phyloP scores from a whole-genome alignment of 169 alveolate species.

The Plasmodium gonderi region DNA sequence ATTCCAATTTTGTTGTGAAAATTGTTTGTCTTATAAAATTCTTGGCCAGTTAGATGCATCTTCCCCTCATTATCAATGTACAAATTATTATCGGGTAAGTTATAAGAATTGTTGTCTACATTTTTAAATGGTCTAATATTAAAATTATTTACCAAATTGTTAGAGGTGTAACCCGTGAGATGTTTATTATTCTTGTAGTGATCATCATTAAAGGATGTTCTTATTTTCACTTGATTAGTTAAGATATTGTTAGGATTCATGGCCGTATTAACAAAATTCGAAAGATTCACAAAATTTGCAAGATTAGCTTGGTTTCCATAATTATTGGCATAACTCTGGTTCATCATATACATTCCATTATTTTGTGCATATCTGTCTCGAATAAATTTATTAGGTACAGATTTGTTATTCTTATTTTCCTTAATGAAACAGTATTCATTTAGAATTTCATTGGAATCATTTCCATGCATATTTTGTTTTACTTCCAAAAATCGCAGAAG shows the following conservation, averaged over 20 bases:
- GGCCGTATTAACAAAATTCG: background rate
- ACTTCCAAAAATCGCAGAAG: conserved; percentile 48
- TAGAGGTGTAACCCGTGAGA: background rate
- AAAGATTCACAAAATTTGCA: background rate
- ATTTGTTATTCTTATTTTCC: conserved; percentile 26
- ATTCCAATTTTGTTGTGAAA: background rate
- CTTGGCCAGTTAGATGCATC: conserved; percentile 59
- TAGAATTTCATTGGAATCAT: conserved; percentile 18
- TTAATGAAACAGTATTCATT: conserved; percentile 29
- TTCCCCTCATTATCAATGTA: conserved; percentile 58
- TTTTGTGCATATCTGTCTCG: conserved; percentile 17
- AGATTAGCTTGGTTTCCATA: background rate
- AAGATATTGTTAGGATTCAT: background rate
- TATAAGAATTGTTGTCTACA: conserved; percentile 32
- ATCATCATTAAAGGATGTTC: background rate
- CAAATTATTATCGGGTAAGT: conserved; percentile 25
- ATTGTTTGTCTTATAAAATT: background rate
- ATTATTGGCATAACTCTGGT: background rate
- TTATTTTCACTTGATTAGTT: background rate
- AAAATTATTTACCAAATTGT: background rate
- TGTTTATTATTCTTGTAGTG: background rate
- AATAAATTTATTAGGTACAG: background rate
- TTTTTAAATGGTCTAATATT: conserved; percentile 40
- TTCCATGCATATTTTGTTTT: background rate
- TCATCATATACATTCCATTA: background rate